phyloP scores from a whole-genome alignment of 805 yeast species.

The Pichia cabralensis region DNA sequence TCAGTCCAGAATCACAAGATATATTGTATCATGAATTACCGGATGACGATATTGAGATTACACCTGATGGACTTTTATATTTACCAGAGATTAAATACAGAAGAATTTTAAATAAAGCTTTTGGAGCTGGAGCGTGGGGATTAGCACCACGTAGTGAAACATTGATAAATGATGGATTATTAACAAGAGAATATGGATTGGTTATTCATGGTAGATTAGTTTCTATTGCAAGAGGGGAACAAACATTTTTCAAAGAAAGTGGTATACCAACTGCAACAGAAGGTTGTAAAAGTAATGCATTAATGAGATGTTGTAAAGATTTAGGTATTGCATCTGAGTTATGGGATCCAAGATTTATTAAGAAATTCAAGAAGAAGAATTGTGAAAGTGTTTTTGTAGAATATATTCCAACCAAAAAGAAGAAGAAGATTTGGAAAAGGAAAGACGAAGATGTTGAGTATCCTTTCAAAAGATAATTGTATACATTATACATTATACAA shows the following conservation, averaged over 20 bases:
- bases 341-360: conserved; percentile 93
- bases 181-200: conserved; percentile 86
- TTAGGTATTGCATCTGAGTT: conserved; percentile 92
- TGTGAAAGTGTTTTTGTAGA: conserved; percentile 85
- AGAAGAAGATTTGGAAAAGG: conserved; percentile 89
- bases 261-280: conserved; percentile 94
- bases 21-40: conserved; percentile 55
- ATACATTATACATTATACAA: neutral
- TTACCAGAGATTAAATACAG: conserved; percentile 94
- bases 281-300: conserved; percentile 92
- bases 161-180: conserved; percentile 42
- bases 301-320: conserved; percentile 97
- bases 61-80: conserved; percentile 89
- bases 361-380: conserved; percentile 47
- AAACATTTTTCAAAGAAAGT: conserved; percentile 76
- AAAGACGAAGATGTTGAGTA: conserved; percentile 75
- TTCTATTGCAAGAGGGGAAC: conserved; percentile 91
- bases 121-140: conserved; percentile 99
- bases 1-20: conserved; percentile 48
- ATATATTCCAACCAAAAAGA: conserved; percentile 69
- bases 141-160: conserved; percentile 88
- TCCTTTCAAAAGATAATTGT: conserved; percentile 50
- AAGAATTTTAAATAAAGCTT: conserved; percentile 76
- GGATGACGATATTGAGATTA: conserved; percentile 75
- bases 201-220: conserved; percentile 83